Evolutionary conservation across 2,329 filamentous ascomycete species (phyloP).

Genomic region (Nigrospora oryzae): DNA sequence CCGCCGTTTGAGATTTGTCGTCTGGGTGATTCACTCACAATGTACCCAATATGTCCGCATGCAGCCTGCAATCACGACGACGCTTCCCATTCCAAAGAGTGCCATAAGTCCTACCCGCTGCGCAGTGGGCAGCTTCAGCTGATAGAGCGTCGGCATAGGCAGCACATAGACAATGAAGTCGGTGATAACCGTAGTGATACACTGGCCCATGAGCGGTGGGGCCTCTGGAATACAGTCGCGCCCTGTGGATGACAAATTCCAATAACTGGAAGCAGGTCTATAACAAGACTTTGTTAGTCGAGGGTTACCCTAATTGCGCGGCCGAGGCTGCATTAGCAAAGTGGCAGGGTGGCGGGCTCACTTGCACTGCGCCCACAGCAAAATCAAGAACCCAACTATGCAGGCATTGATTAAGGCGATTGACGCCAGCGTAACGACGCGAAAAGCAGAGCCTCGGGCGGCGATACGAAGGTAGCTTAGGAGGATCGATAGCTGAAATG

Average conservation of each 20-base stretch:
- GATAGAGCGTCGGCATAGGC: constrained; percentile 24
- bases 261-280: constrained; percentile 17
- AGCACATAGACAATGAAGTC: constrained; percentile 27
- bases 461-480: constrained; percentile 30
- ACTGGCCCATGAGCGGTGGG: constrained; percentile 19
- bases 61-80: constrained; percentile 27
- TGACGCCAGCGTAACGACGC: constrained; percentile 16
- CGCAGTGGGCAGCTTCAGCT: constrained; percentile 19
- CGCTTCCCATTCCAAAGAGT: constrained; percentile 26
- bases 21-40: constrained; percentile 1
- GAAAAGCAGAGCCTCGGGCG: constrained; percentile 20
- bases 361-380: constrained; percentile 28
- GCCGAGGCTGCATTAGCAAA: no score
- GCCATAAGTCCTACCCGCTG: constrained; percentile 26
- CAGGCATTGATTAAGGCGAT: constrained; percentile 17
- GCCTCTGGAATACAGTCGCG: constrained; percentile 21
- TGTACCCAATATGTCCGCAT: constrained; percentile 28
- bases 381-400: constrained; percentile 20
- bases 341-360: constrained; percentile 8
- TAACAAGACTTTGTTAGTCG: no score
- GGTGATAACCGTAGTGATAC: constrained; percentile 19
- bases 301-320: no score
- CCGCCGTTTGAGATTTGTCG: no score
- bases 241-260: constrained; percentile 10
- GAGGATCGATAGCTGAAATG: constrained; percentile 28